Evolutionary conservation across 2,329 filamentous ascomycete species (phyloP), one percentile per base, ranked within the genome.

Genomic region (Epichloe hybrida): DNA sequence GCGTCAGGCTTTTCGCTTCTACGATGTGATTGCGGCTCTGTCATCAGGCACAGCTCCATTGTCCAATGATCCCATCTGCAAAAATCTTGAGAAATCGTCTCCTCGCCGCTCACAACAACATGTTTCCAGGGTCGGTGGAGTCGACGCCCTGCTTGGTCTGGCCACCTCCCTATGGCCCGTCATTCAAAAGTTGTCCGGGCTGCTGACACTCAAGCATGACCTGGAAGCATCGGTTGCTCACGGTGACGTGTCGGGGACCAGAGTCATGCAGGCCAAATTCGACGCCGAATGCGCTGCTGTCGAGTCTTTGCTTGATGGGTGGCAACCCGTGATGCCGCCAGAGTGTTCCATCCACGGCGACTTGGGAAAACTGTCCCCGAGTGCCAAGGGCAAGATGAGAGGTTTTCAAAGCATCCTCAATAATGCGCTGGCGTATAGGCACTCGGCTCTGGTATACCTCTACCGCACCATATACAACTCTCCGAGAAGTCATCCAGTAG

Each of bases 11-110:
- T 83, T 83, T 56, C 73, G 76, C 5, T 83, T 82, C 57, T 82
- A 83, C 63, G 79, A 83, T 59, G 79, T 83, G 21, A 82, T 82
- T 51, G 74, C 79, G 5, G 79, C 80, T 1, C 65, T 83, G 34
- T 83, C 79, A 0, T 72, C 81, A 48, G 78, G 77, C 50, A 79
- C 75, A 12, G 68, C 76, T 4, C 78, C 79, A 2, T 68, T 81
- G 12, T 75, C 76, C 1, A 71, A 67, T 12, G 69, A 73, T 3
- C 72, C 75, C 2, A 70, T 71, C 12, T 68, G 70, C 5, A 70
- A 70, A 15, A 69, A 71, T 23, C 66, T 75, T 2, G 61, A 72
- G 3, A 72, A 73, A 1, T 66, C 75, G 39, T 69, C 74, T 15
- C 69, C 72, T 2, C 60, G 72, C n/a, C 50, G 68, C 72, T 2